These are phyloP conservation scores for Candida endomychidarum DNA, from an alignment of 805 yeast genomes.

Conservation along the genomic window DNA sequence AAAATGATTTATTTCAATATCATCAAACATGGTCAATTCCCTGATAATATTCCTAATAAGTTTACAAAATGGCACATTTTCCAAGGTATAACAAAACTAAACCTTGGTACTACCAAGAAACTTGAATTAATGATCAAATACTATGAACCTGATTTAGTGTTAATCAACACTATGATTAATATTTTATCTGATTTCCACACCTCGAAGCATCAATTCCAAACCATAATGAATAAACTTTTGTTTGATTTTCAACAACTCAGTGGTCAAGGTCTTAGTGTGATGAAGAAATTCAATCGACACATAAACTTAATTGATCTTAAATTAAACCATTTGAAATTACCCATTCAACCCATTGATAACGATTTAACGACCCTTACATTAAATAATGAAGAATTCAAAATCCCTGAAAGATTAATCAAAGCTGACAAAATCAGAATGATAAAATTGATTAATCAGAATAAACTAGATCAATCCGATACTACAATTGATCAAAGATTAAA, in stretches of 20 bases:
- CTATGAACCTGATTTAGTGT: constrained; percentile 10
- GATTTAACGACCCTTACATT: neutral
- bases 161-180: constrained; percentile 5
- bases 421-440: constrained; percentile 5
- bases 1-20: constrained; percentile 25
- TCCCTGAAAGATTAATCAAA: constrained; percentile 7
- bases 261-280: neutral
- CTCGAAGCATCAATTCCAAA: constrained; percentile 2
- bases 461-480: constrained; percentile 3
- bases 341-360: neutral
- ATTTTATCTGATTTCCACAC: constrained; percentile 1
- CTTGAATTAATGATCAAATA: constrained; percentile 9
- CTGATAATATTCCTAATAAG: neutral
- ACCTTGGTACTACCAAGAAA: neutral
- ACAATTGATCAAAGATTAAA: constrained; percentile 8
- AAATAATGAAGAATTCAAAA: constrained; percentile 1
- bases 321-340: neutral
- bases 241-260: constrained; percentile 8
- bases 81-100: constrained; percentile 9
- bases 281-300: constrained; percentile 8
- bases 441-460: constrained; percentile 8
- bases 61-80: constrained; percentile 7
- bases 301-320: constrained; percentile 7
- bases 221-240: constrained; percentile 3
- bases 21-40: constrained; percentile 5